Base-by-base conservation (phyloP, 1,284 basidiomycete species). In the Melampsora larici-populina region DNA sequence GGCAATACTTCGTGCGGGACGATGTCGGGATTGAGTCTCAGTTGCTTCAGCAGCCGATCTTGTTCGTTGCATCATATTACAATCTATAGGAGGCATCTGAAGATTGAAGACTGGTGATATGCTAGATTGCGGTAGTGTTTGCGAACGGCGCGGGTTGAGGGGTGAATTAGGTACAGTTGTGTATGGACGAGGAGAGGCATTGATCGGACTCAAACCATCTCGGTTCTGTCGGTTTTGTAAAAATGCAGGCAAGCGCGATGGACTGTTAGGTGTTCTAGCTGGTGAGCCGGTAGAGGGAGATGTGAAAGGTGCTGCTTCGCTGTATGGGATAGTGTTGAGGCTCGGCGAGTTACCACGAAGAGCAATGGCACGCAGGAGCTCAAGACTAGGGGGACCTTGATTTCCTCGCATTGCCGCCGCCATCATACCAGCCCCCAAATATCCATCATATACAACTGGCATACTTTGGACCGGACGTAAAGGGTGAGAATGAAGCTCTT, bases 241-340 rank as follows among this genome's bases (percentile, higher is more conserved):
- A 36, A 64, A 64, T 33, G 63, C 63, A 21, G 63, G 63, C 33
- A 64, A 64, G 63, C 63, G 63, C 21, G 63, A 64, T 64, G 63
- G 63, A n/a, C 29, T 33, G 33, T 64, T 64, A 36, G 63, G 63
- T 26, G 11, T 33, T 33, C 63, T 31, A 21, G 63, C 31, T 36
- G 26, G 26, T 26, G 33, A 40, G 24, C n/a, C 21, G 31, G 29
- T 64, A 26, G 33, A 64, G 18, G 33, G 33, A 64, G 55, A 29
- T 58, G 55, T 24, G 55, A 58, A 58, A 58, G 55, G 55, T 43
- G 40, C 40, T 43, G 40, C 40, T 11, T 58, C 55, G 55, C 29
- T 58, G 8, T n/a, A 58, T n/a, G n/a, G n/a, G 21, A 29, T 24
- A 29, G n/a, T 58, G 55, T 58, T 58, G 8, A 29, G 9, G n/a